A percentile compares a stretch with the other conserved stretches of the same genome.
Conservation (phyloP, 345 rosid species). For the Lepidium didymum region DNA sequence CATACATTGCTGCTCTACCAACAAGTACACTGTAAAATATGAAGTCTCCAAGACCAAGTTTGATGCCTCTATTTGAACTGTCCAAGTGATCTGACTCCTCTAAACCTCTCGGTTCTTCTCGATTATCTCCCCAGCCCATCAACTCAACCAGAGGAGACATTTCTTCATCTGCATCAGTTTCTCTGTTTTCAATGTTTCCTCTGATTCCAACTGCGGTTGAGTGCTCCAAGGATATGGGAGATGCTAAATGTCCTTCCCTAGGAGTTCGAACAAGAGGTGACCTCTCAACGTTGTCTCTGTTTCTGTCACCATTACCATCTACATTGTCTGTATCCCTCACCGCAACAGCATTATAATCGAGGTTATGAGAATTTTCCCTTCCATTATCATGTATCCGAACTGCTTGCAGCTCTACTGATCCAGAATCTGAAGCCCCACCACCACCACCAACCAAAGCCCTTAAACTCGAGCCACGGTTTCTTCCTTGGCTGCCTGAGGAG, state of each 20-base stretch:
- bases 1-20: constrained; percentile 99
- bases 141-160: constrained; percentile 78
- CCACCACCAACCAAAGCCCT: constrained; percentile 50
- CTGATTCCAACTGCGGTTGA: constrained; percentile 38
- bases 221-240: constrained; percentile 45
- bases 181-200: constrained; percentile 33
- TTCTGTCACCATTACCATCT: constrained; percentile 28
- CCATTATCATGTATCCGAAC: constrained; percentile 33
- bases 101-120: constrained; percentile 16
- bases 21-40: constrained; percentile 96
- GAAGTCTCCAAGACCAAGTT: constrained; percentile 96
- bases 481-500: constrained; percentile 31
- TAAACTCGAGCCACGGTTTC: constrained; percentile 39
- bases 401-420: constrained; percentile 76
- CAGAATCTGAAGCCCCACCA: constrained; percentile 49
- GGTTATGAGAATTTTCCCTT: constrained; percentile 24
- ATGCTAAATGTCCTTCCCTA: constrained; percentile 36
- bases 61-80: constrained; percentile 49
- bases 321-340: constrained; percentile 23
- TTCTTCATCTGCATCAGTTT: constrained; percentile 44
- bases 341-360: constrained; percentile 27
- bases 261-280: constrained; percentile 40
- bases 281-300: constrained; percentile 42
- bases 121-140: constrained; percentile 38
- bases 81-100: constrained; percentile 31